Evolutionary conservation across 2,329 filamentous ascomycete species (phyloP), one percentile per base, ranked within the genome.

Genomic region (Fusarium sp.): DNA sequence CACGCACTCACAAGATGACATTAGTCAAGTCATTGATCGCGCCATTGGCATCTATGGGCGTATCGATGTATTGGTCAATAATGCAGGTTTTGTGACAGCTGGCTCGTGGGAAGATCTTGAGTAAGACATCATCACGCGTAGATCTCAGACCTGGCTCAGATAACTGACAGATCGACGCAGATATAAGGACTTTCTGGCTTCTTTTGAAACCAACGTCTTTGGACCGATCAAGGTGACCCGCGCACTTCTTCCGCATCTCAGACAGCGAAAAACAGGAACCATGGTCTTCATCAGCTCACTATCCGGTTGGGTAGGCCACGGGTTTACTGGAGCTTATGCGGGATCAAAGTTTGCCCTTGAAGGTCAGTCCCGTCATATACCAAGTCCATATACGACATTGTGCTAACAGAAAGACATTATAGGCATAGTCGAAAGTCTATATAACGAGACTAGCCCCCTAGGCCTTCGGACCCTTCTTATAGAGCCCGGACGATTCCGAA

Each of bases 31-130:
- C 22, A 45, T 75, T 1, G 35, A 70, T 11, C 39, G 70, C 12
- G 74, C 73, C 13, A 72, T 73, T 68, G 19, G 43, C 2, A 64
- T 75, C 2, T 76, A 74, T 26, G 75, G 73, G 0, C 68, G 58
- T 7, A 72, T 77, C 13, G 74, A 77, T 25, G 59, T 76, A 6
- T 48, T 76, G 13, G 59, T 76, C 19, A 77, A 77, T 57, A 76
- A 76, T 40, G 76, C 75, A 8, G 75, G 72, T 28, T 72, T 68
- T 28, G 72, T 70, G 1, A 53, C 65, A 3, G 57, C 72, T 38
- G 69, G 65, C 10, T 60, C 61, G 13, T 66, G 66, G 26, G 75
- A 77, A 12, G 75, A 77, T 28, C 68, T 73, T 9, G 58, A 65
- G 75, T 76, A 61, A 4, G 11, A 28, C 1, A 7, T 22, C 1